Percentiles rank a stretch among this genome's conserved stretches.
Evolutionary conservation across 2,329 filamentous ascomycete species (phyloP).

Genomic region (Xylariaceae sp.): DNA sequence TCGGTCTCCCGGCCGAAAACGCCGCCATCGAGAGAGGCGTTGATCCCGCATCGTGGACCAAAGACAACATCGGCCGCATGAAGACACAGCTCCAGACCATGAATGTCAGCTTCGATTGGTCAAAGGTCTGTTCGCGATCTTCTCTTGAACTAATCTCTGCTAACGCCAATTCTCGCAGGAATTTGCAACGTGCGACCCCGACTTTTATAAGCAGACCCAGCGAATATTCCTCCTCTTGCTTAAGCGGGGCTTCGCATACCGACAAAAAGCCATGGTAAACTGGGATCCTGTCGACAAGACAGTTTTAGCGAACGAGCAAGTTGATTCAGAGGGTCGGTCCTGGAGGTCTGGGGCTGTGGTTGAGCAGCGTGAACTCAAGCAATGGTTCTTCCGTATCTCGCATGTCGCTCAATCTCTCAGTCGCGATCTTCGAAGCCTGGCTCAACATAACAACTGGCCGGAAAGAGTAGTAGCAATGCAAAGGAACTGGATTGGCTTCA

Average conservation of each 20-base stretch:
- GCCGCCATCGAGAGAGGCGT: conserved; percentile 80
- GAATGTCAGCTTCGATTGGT: conserved; percentile 83
- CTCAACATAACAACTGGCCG: conserved; percentile 66
- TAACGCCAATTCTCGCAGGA: conserved; percentile 52
- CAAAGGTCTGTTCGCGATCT: conserved; percentile 4
- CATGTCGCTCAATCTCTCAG: conserved; percentile 70
- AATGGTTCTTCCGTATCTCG: conserved; percentile 89
- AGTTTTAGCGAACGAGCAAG: conserved; percentile 87
- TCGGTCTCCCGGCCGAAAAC: conserved; percentile 87
- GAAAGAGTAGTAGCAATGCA: conserved; percentile 81
- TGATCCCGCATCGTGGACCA: conserved; percentile 75
- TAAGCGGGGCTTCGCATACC: conserved; percentile 73
- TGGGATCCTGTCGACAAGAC: conserved; percentile 88
- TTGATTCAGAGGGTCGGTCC: conserved; percentile 78
- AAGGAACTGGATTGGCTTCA: conserved; percentile 72
- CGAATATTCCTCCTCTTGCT: conserved; percentile 76
- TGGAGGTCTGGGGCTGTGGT: conserved; percentile 86
- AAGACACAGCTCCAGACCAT: conserved; percentile 74
- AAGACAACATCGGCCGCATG: conserved; percentile 77
- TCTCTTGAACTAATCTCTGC: too few species aligned
- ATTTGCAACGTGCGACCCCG: conserved; percentile 76
- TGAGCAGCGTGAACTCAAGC: conserved; percentile 72
- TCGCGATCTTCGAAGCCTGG: conserved; percentile 63
- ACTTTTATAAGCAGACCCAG: conserved; percentile 88
- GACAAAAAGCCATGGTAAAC: conserved; percentile 79